phyloP scores from a whole-genome alignment of 2,329 filamentous ascomycete species.

The Pseudogymnoascus sp. region DNA sequence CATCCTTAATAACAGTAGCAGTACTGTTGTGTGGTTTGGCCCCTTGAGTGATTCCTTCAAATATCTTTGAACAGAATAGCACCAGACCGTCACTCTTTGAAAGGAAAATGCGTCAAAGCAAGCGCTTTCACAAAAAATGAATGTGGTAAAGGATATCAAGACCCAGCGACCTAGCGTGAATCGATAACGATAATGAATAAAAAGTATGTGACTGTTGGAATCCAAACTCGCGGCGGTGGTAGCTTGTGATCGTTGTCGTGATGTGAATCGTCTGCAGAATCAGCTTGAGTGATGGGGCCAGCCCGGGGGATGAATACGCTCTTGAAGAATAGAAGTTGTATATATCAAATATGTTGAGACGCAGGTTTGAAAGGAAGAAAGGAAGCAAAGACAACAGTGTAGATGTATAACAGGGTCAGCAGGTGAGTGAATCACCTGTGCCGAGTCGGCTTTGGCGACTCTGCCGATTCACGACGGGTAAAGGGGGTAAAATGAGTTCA shows the following conservation, averaged over 20 bases:
- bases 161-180: neutral
- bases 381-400: neutral
- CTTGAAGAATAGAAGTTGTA: neutral
- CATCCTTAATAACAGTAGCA: neutral
- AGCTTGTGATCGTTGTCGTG: neutral
- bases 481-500: neutral
- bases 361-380: neutral
- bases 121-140: neutral
- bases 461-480: neutral
- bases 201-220: neutral
- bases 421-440: slow-evolving; percentile 6
- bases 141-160: neutral
- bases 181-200: neutral
- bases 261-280: neutral
- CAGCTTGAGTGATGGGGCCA: neutral
- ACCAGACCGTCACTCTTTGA: neutral
- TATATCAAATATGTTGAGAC: neutral
- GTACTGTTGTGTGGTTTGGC: neutral
- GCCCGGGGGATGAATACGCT: neutral
- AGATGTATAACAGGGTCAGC: neutral
- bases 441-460: neutral
- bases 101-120: neutral
- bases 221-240: neutral
- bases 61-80: neutral
- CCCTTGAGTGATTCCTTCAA: neutral